Evolutionary conservation across 1,139 yeast genomes (phyloP).

Genomic region (Kodamaea sp.): DNA sequence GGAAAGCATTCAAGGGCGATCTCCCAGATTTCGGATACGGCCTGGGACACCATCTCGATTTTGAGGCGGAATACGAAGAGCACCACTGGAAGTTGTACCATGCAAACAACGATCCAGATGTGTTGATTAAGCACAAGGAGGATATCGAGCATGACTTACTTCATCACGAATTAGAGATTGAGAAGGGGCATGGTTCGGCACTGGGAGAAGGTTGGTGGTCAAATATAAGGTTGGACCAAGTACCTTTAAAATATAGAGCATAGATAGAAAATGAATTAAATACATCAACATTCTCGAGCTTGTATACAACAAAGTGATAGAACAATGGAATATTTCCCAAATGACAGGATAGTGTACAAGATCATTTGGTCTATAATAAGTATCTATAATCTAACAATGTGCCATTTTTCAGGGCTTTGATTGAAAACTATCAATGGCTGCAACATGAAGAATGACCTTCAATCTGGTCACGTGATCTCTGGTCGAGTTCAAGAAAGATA

Average conservation of each 20-base stretch:
- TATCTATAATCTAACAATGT: no score
- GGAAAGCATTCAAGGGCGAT: slow-evolving; percentile 66
- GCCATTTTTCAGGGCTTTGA: no score
- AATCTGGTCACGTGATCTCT: no score
- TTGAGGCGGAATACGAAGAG: slow-evolving; percentile 88
- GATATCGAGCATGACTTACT: slow-evolving; percentile 87
- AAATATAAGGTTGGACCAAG: slow-evolving; percentile 38
- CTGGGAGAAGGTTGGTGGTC: slow-evolving; percentile 31
- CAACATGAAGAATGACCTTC: no score
- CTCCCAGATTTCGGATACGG: slow-evolving; percentile 94
- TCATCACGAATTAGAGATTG: slow-evolving; percentile 86
- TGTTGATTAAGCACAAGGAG: slow-evolving; percentile 76
- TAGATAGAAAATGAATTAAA: slow-evolving; percentile 5
- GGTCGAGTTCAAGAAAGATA: no score
- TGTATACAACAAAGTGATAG: no score
- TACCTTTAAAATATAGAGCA: slow-evolving; percentile 34
- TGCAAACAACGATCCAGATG: slow-evolving; percentile 79
- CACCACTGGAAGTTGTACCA: slow-evolving; percentile 95
- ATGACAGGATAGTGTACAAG: no score
- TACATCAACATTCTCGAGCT: neutral
- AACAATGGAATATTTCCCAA: no score
- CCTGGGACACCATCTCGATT: slow-evolving; percentile 96
- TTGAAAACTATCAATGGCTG: no score
- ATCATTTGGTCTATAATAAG: no score
- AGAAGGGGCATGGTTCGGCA: slow-evolving; percentile 46